Conservation (phyloP, 495 filamentous ascomycete species). For the Niebla homalea region DNA sequence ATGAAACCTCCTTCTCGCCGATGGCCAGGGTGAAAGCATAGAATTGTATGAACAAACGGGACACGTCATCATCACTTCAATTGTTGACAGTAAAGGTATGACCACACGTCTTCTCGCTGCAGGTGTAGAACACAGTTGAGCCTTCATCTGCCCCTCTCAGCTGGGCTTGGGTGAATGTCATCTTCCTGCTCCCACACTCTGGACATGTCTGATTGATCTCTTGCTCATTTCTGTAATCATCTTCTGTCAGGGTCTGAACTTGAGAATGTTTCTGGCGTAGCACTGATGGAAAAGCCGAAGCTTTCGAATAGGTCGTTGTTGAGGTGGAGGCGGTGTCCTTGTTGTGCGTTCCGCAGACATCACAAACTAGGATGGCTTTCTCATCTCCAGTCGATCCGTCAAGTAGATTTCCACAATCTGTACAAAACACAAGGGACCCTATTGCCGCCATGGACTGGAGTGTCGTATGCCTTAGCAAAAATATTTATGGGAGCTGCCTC, state of each 20-base stretch:
- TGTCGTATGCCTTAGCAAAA: no score
- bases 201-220: conserved; percentile 58
- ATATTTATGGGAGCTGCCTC: no score
- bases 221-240: conserved; percentile 66
- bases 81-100: conserved; percentile 21
- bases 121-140: conserved; percentile 76
- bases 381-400: conserved; percentile 61
- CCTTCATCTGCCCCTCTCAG: conserved; percentile 91
- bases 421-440: conserved; percentile 87
- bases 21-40: neutral
- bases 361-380: conserved; percentile 64
- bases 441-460: conserved; percentile 61
- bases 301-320: conserved; percentile 70
- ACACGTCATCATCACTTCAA: neutral
- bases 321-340: conserved; percentile 76
- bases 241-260: conserved; percentile 66
- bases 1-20: conserved; percentile 17
- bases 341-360: conserved; percentile 71
- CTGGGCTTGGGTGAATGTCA: conserved; percentile 76
- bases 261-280: conserved; percentile 74
- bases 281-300: conserved; percentile 74
- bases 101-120: conserved; percentile 50
- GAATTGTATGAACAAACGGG: neutral
- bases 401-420: conserved; percentile 81
- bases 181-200: conserved; percentile 68